Evolutionary conservation across 176 grass and related monocot species (phyloP), one percentile per base, ranked within the genome.

Genomic region (Rhynchospora tenuis): DNA sequence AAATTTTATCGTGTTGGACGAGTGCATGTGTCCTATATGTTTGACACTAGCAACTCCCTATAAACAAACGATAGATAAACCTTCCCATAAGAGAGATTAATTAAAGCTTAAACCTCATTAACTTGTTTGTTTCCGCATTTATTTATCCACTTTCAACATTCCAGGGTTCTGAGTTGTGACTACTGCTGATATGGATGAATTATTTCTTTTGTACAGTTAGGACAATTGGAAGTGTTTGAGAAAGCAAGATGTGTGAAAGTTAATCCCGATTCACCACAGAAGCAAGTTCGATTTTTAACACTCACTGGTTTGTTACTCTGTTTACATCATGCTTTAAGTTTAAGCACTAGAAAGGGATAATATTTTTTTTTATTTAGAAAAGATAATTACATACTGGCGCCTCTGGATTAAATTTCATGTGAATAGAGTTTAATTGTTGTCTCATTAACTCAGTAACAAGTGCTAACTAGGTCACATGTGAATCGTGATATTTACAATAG

Each of bases 221-320:
- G 90, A 67, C 78, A 83, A 58, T 87, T 91, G 16, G 89, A 93
- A 24, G 86, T 91, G 26, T 94, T 93, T 78, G 85, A 86, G 51
- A 84, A 87, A 76, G 89, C 92, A 5, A 86, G 82, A 19, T 98
- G 89, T 69, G 90, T 93, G 80, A 94, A 94, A 85, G 95, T 98
- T 59, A 94, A 98, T 83, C 95, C 90, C 24, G 95, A 94, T 84
- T 86, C 92, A 1, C 95, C 92, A 20, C 92, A 95, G 87, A 98
- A 93, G 89, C 92, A 98, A 95, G 95, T 98, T 65, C 79, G 88
- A 6, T 95, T 93, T 81, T 84, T 95, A 29, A 95, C 92, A 24
- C 75, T 98, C 19, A 87, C 95, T 91, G 92, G 95, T 94, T 59
- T 38, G 64, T 80, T 58, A 11, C 38, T 80, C 10, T 33, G 26